Percentiles rank a stretch among this genome's conserved stretches.
Evolutionary conservation across 441 rosid genomes (phyloP).

Genomic region (Arabidopsis hybrid): DNA sequence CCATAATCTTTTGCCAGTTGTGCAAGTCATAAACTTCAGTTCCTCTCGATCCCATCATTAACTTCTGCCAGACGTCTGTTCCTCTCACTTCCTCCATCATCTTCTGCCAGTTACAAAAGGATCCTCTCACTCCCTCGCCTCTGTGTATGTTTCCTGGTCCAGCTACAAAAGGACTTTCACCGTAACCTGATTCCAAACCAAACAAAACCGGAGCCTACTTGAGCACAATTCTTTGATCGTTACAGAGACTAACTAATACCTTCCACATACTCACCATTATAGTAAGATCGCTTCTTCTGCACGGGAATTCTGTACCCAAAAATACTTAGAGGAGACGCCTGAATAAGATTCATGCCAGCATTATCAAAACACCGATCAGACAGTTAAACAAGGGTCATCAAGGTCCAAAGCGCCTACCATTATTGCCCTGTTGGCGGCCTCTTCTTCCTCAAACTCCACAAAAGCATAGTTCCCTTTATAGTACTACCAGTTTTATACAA

Average conservation of each 20-base stretch:
- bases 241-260: not conserved
- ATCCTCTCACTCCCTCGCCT: not conserved
- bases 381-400: not conserved
- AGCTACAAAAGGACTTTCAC: not conserved
- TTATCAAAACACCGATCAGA: not conserved
- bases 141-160: not conserved
- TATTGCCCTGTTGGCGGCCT: not conserved
- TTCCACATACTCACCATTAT: not conserved
- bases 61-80: too few species aligned
- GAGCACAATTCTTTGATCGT: not conserved
- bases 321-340: conserved; percentile 70
- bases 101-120: too few species aligned
- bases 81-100: too few species aligned
- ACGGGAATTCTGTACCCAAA: not conserved
- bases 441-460: not conserved
- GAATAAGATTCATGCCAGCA: not conserved
- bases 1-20: too few species aligned
- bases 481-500: not conserved
- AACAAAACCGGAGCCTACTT: not conserved
- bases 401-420: not conserved
- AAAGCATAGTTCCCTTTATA: not conserved
- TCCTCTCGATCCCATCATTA: too few species aligned
- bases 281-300: not conserved
- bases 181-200: not conserved
- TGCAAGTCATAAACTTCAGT: too few species aligned